Conservation (phyloP, 257 asterid genomes). For the Fraxinus cuspidata region DNA sequence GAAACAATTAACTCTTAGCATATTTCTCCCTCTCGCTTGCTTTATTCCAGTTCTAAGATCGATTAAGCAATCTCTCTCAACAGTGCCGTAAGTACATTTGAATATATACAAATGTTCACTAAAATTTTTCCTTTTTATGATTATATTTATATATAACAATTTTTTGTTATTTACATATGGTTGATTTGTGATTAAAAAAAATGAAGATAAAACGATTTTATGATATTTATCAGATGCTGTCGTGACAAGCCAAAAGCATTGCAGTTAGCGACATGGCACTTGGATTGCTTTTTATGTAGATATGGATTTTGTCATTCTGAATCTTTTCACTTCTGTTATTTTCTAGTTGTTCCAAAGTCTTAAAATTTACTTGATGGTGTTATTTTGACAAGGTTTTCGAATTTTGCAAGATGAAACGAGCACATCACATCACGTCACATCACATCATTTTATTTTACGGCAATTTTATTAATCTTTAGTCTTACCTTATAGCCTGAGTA, state of each 20-base stretch:
- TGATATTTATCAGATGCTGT: not conserved
- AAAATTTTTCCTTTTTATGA: no score
- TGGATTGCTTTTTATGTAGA: not conserved
- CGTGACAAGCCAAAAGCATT: not conserved
- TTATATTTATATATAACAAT: no score
- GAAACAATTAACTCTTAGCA: no score
- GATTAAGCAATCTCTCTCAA: not conserved
- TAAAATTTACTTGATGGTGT: not conserved
- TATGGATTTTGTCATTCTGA: not conserved
- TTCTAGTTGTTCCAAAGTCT: not conserved
- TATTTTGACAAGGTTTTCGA: not conserved
- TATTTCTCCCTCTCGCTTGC: not conserved
- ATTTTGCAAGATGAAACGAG: not conserved
- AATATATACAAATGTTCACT: no score
- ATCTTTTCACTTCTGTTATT: not conserved
- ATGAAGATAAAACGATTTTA: no score
- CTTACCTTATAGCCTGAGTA: not conserved
- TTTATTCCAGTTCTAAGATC: not conserved
- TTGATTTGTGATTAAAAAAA: conserved; percentile 14
- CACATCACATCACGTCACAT: no score
- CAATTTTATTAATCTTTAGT: not conserved
- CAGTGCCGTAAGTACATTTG: no score
- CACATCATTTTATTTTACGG: not conserved
- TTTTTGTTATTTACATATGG: no score
- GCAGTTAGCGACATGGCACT: not conserved